Conservation (phyloP, 371 early-diverging fungal species). For the Syncephalastrum contaminatum region DNA sequence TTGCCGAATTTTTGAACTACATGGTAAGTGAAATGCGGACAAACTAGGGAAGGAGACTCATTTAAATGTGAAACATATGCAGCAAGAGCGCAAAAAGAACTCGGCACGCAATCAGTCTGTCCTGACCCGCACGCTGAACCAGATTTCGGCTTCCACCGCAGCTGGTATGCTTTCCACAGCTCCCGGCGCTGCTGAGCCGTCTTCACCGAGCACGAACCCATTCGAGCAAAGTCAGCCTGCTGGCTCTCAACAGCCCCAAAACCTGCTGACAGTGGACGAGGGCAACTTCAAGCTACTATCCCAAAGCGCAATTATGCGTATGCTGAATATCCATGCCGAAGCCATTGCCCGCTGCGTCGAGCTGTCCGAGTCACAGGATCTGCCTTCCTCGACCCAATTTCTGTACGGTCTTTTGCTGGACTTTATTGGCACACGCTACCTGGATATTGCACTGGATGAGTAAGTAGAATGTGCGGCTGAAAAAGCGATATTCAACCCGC, state of each 20-base stretch:
- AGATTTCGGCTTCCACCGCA: slow-evolving; percentile 58
- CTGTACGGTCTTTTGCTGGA: slow-evolving; percentile 77
- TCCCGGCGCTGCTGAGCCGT: slow-evolving; percentile 11
- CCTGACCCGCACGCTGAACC: slow-evolving; percentile 69
- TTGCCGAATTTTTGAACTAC: slow-evolving; percentile 40
- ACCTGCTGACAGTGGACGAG: slow-evolving; percentile 34
- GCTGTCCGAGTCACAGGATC: slow-evolving; percentile 67
- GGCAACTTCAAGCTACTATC: slow-evolving; percentile 59
- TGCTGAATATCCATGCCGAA: slow-evolving; percentile 86
- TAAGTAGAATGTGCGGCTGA: slow-evolving; percentile 31
- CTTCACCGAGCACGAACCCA: slow-evolving; percentile 15
- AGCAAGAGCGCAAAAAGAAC: slow-evolving; percentile 61
- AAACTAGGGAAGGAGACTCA: not conserved
- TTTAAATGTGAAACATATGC: slow-evolving; percentile 2
- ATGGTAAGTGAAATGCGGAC: slow-evolving; percentile 28
- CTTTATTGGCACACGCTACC: slow-evolving; percentile 74
- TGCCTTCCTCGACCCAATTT: slow-evolving; percentile 43
- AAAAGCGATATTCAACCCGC: not conserved
- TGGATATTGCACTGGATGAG: slow-evolving; percentile 83
- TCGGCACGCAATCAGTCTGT: slow-evolving; percentile 63
- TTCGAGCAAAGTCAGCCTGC: slow-evolving; percentile 10
- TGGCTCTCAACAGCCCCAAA: slow-evolving; percentile 8
- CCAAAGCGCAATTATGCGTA: slow-evolving; percentile 53
- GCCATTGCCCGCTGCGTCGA: slow-evolving; percentile 82
- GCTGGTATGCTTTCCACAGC: slow-evolving; percentile 21